Percentiles rank a stretch among this genome's conserved stretches.
Conservation (phyloP, 345 rosid species). For the Eutrema japonicum region DNA sequence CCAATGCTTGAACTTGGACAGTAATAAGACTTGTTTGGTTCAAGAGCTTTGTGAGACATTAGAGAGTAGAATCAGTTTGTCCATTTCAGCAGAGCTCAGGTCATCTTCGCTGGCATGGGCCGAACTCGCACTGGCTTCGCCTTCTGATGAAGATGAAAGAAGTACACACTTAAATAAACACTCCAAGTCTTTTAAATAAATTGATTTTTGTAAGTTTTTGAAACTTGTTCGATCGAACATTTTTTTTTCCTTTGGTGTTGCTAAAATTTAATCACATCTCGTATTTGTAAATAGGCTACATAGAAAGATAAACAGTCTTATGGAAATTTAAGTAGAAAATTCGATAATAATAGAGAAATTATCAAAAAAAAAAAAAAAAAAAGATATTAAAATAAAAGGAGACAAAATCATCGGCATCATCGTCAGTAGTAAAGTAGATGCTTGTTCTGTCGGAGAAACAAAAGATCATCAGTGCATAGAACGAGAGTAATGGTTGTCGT, state of each 20-base stretch:
- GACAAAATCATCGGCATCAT: conserved; percentile 2
- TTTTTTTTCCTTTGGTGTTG: not conserved
- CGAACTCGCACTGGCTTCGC: conserved; percentile 77
- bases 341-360: no score
- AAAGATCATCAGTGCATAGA: conserved; percentile 45
- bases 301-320: no score
- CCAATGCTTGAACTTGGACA: conserved; percentile 61
- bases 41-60: conserved; percentile 56
- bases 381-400: no score
- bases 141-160: conserved; percentile 42
- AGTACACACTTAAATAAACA: conserved; percentile 15
- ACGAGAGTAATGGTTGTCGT: conserved; percentile 91
- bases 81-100: conserved; percentile 64
- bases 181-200: not conserved
- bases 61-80: conserved; percentile 76
- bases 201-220: not conserved
- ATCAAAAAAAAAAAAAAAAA: no score
- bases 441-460: not conserved
- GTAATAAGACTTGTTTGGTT: conserved; percentile 45
- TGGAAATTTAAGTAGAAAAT: no score
- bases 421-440: not conserved
- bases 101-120: conserved; percentile 97
- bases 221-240: not conserved
- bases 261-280: not conserved
- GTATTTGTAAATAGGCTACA: conserved; percentile 14